A percentile compares a stretch with the other conserved stretches of the same genome.
These are phyloP conservation scores for Bacidia rubella DNA, from an alignment of 495 filamentous ascomycete species.

Conservation along the genomic window DNA sequence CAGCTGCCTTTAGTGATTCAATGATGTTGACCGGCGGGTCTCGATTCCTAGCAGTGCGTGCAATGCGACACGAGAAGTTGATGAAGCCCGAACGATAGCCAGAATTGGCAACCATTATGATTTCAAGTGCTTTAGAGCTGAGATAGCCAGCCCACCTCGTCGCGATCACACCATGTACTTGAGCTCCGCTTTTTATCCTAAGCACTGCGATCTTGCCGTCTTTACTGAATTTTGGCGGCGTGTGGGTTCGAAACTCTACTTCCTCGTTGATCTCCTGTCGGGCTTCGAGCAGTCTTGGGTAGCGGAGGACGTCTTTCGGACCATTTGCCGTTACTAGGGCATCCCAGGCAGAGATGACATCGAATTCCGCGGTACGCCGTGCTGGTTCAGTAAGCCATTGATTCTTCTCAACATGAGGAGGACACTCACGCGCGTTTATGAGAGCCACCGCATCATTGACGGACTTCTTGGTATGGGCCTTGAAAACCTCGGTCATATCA, in stretches of 20 bases:
- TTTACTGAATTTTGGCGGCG: slow-evolving; percentile 40
- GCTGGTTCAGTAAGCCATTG: slow-evolving; percentile 13
- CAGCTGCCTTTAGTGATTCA: slow-evolving; percentile 31
- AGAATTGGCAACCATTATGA: slow-evolving; percentile 44
- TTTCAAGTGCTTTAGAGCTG: slow-evolving; percentile 34
- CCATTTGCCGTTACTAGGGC: slow-evolving; percentile 28
- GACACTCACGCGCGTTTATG: slow-evolving; percentile 36
- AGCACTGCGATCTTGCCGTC: slow-evolving; percentile 45
- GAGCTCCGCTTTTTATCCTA: slow-evolving; percentile 36
- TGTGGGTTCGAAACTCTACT: slow-evolving; percentile 38
- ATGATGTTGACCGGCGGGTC: slow-evolving; percentile 44
- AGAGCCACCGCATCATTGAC: slow-evolving; percentile 42
- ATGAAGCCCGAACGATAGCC: slow-evolving; percentile 42
- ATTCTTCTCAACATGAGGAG: neutral
- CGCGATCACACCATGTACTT: slow-evolving; percentile 47
- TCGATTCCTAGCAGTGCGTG: slow-evolving; percentile 29
- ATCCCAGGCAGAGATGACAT: slow-evolving; percentile 41
- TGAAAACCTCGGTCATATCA: slow-evolving; percentile 40
- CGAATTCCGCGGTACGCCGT: slow-evolving; percentile 37
- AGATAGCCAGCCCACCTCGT: slow-evolving; percentile 44
- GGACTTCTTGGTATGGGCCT: slow-evolving; percentile 40
- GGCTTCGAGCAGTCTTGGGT: slow-evolving; percentile 30
- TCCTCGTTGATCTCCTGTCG: slow-evolving; percentile 39
- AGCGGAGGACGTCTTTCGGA: slow-evolving; percentile 33
- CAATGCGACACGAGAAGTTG: slow-evolving; percentile 45